Percentiles rank a stretch among this genome's conserved stretches.
Evolutionary conservation across 2,329 filamentous ascomycete species (phyloP).

Genomic region (Aspergillus niger): DNA sequence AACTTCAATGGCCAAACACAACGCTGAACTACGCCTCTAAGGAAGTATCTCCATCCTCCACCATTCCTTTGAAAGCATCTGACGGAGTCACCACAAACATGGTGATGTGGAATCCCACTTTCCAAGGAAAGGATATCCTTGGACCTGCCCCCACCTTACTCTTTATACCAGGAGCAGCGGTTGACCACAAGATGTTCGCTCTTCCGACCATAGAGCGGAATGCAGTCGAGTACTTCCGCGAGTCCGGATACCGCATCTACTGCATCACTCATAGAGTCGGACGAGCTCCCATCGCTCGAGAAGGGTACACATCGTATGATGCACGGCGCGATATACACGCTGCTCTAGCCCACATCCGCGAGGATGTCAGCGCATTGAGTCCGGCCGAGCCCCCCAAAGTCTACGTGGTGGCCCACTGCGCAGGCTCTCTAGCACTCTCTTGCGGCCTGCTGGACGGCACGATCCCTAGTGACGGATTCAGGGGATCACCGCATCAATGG

Average conservation of each 20-base stretch:
- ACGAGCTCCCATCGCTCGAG: conserved; percentile 1
- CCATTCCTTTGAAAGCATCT: neutral
- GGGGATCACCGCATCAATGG: conserved; percentile 20
- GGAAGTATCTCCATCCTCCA: neutral
- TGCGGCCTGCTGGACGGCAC: conserved; percentile 24
- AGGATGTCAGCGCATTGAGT: neutral
- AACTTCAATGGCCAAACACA: neutral
- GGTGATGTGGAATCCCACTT: conserved; percentile 7
- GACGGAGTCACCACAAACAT: conserved; percentile 4
- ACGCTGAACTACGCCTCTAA: neutral
- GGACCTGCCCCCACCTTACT: neutral
- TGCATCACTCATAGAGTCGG: conserved; percentile 4
- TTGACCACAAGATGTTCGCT: conserved; percentile 7
- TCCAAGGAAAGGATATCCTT: neutral
- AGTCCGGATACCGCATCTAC: conserved; percentile 2
- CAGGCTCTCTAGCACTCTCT: conserved; percentile 21
- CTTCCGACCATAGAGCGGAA: conserved; percentile 1
- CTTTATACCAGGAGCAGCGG: conserved; percentile 6
- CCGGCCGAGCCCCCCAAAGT: conserved; percentile 10
- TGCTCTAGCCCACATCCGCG: conserved; percentile 17
- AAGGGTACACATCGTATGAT: conserved; percentile 6
- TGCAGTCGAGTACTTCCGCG: conserved; percentile 4
- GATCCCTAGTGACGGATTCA: conserved; percentile 15
- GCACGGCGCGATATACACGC: conserved; percentile 11
- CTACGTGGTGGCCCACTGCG: conserved; percentile 25